Percentiles rank a stretch among this genome's conserved stretches.
phyloP scores from a whole-genome alignment of 495 filamentous ascomycete genomes.

The Hypoxylon lienhwacheense region DNA sequence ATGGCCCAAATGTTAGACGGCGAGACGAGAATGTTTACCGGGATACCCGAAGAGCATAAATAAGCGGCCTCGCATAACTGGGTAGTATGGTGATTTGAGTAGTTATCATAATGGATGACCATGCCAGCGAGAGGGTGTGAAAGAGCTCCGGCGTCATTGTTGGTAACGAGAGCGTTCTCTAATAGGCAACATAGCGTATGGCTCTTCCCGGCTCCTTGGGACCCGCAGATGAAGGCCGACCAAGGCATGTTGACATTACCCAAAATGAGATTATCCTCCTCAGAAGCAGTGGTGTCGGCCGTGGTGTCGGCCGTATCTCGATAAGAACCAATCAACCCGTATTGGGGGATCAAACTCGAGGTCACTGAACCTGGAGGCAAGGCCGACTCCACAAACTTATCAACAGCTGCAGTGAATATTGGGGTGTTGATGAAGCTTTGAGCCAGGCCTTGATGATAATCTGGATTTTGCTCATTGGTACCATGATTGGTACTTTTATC shows the following conservation, averaged over 20 bases:
- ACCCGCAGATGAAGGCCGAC: conserved; percentile 65
- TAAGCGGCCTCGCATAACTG: conserved; percentile 62
- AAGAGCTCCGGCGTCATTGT: conserved; percentile 1
- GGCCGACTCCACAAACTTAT: conserved; percentile 33
- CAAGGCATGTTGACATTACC: conserved; percentile 59
- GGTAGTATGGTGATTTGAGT: conserved; percentile 42
- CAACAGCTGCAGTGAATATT: conserved; percentile 23
- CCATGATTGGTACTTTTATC: neutral
- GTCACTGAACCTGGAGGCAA: neutral
- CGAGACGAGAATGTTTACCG: conserved; percentile 57
- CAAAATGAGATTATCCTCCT: conserved; percentile 48
- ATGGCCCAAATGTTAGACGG: conserved; percentile 48
- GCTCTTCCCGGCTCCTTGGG: conserved; percentile 65
- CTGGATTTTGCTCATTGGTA: neutral
- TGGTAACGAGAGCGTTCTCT: conserved; percentile 52
- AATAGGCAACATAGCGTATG: conserved; percentile 64
- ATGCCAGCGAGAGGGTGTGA: conserved; percentile 53
- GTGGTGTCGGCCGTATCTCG: too few species aligned
- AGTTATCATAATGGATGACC: conserved; percentile 59
- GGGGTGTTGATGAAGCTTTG: conserved; percentile 28
- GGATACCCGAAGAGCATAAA: conserved; percentile 48
- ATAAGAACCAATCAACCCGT: conserved; percentile 19
- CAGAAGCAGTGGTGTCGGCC: neutral
- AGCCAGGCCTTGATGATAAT: neutral
- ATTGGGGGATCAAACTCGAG: conserved; percentile 13